Evolutionary conservation across 2,329 filamentous ascomycete genomes (phyloP).

Genomic region (Cladosporium oxysporum): DNA sequence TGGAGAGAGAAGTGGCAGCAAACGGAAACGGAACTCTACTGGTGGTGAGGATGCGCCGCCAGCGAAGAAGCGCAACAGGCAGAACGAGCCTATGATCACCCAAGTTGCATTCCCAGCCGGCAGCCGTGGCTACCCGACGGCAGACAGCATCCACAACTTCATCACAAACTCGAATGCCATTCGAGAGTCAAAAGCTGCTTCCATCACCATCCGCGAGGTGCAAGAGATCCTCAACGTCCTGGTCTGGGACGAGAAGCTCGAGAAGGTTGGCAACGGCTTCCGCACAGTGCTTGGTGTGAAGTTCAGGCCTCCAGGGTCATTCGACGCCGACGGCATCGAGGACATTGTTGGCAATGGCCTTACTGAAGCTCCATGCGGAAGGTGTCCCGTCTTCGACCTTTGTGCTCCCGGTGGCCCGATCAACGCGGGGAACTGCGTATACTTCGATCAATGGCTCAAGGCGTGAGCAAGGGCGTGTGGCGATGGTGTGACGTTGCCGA

Average conservation of each 20-base stretch:
- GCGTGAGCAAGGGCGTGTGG: conserved; percentile 21
- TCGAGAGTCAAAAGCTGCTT: conserved; percentile 61
- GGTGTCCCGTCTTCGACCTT: conserved; percentile 89
- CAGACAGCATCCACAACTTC: conserved; percentile 72
- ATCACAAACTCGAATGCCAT: conserved; percentile 71
- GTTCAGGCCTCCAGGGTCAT: conserved; percentile 29
- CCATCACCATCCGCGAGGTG: conserved; percentile 68
- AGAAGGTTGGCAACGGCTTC: conserved; percentile 59
- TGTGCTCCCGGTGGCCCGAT: conserved; percentile 91
- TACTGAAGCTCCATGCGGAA: conserved; percentile 86
- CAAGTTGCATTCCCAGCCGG: conserved; percentile 36
- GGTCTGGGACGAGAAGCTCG: conserved; percentile 81
- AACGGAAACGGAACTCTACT: conserved; percentile 29
- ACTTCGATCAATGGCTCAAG: conserved; percentile 82
- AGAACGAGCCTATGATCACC: conserved; percentile 25
- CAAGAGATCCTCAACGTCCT: conserved; percentile 85
- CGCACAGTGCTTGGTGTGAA: conserved; percentile 43
- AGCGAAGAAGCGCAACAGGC: conserved; percentile 33
- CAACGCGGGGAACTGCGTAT: conserved; percentile 85
- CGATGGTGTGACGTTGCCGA: conserved; percentile 11
- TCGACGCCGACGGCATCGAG: conserved; percentile 37
- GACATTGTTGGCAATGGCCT: conserved; percentile 67
- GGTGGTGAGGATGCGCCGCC: conserved; percentile 38
- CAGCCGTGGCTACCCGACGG: conserved; percentile 71
- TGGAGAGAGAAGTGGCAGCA: conserved; percentile 24